Conservation (phyloP, 1,284 basidiomycete species). For the Ustilago crameri region DNA sequence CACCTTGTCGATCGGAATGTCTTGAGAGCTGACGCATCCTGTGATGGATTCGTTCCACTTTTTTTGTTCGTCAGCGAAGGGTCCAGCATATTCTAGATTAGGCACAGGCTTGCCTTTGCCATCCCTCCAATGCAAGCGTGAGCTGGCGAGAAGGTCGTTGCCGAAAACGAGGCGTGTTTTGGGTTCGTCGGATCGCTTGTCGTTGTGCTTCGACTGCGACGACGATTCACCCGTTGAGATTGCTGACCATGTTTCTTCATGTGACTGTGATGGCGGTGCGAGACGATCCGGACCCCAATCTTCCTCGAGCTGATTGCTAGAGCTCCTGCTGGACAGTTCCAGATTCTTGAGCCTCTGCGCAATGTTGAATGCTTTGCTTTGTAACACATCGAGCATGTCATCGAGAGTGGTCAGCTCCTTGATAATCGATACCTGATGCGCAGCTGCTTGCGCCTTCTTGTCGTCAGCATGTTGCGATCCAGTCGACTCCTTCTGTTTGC, state of each 20-base stretch:
- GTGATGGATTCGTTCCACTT: constrained; percentile 34
- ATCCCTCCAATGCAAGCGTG: constrained; percentile 31
- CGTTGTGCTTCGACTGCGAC: constrained; percentile 5
- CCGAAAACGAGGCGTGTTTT: constrained; percentile 26
- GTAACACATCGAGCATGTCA: constrained; percentile 25
- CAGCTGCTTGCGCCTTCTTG: constrained; percentile 2
- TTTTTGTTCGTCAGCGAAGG: constrained; percentile 24
- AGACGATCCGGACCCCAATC: constrained; percentile 47
- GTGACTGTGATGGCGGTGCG: constrained; percentile 5
- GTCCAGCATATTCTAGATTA: constrained; percentile 18
- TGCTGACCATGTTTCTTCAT: constrained; percentile 10
- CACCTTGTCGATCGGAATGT: constrained; percentile 42
- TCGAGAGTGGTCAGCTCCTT: constrained; percentile 37
- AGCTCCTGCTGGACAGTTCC: constrained; percentile 1
- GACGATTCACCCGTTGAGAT: background rate
- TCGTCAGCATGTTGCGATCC: background rate
- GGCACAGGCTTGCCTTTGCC: constrained; percentile 19
- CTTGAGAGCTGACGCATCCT: constrained; percentile 23
- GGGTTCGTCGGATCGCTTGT: constrained; percentile 21
- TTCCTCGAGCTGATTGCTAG: constrained; percentile 4
- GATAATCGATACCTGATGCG: constrained; percentile 16
- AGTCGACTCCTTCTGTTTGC: constrained; percentile 18
- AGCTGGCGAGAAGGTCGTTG: constrained; percentile 21
- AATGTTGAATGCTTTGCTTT: constrained; percentile 36
- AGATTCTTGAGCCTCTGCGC: constrained; percentile 33